Percentiles rank a stretch among this genome's conserved stretches.
These are phyloP conservation scores for Boletus patriciae DNA, from an alignment of 768 basidiomycete genomes.

Conservation along the genomic window DNA sequence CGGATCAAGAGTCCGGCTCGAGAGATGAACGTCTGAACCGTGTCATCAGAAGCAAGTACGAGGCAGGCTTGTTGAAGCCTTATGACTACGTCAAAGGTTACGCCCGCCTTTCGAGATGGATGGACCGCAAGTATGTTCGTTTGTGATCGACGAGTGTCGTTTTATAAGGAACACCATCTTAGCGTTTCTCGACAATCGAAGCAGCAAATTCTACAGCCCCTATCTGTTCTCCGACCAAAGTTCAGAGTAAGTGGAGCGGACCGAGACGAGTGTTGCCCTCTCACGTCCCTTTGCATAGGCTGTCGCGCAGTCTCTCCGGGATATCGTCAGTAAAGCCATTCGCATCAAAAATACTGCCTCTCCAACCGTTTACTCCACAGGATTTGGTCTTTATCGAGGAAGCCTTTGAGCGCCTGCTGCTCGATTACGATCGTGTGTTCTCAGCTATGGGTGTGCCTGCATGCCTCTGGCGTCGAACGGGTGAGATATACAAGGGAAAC, in stretches of 20 bases:
- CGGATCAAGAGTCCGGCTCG: constrained; percentile 90
- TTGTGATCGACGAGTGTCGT: neutral
- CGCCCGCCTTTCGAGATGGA: constrained; percentile 87
- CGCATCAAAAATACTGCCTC: neutral
- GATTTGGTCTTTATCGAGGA: constrained; percentile 98
- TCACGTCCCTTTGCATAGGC: constrained; percentile 42
- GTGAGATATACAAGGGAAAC: constrained; percentile 98
- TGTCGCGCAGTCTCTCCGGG: constrained; percentile 80
- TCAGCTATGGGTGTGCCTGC: constrained; percentile 97
- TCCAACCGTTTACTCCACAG: constrained; percentile 33
- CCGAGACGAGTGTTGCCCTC: neutral
- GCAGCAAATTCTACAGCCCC: constrained; percentile 86
- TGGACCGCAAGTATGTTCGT: constrained; percentile 78
- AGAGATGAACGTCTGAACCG: constrained; percentile 86
- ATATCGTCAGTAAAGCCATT: constrained; percentile 52
- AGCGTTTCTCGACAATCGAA: constrained; percentile 90
- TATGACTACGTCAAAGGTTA: constrained; percentile 98
- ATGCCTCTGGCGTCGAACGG: constrained; percentile 94
- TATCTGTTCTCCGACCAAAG: constrained; percentile 82
- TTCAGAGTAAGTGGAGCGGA: constrained; percentile 58
- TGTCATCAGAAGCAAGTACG: constrained; percentile 95
- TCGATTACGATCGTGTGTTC: constrained; percentile 94
- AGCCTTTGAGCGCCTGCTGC: constrained; percentile 90
- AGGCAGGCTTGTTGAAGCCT: constrained; percentile 91
- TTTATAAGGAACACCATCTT: neutral